phyloP scores from a whole-genome alignment of 306 rosid genomes.

The Pterocarpus macrocarpus region DNA sequence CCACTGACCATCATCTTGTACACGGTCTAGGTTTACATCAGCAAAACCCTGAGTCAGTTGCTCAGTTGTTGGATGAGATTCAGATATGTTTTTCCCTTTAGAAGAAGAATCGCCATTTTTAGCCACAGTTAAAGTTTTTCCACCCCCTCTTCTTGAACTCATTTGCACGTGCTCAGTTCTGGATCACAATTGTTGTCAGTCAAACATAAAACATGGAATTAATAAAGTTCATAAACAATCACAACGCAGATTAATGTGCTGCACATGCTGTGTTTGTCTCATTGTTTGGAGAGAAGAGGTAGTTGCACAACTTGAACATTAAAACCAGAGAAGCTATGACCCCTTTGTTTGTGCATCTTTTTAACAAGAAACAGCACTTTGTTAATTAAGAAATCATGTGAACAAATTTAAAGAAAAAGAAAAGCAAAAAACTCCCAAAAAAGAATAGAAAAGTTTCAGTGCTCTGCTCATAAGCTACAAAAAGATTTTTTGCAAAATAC shows the following conservation, averaged over 20 bases:
- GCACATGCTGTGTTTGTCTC: neutral
- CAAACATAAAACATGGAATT: neutral
- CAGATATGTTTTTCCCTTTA: conserved; percentile 50
- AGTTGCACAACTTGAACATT: neutral
- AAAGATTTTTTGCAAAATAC: neutral
- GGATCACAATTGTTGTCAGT: conserved; percentile 7
- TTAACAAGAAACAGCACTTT: neutral
- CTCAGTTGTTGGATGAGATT: conserved; percentile 40
- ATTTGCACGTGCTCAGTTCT: conserved; percentile 14
- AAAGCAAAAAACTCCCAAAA: no score
- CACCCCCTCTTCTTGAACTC: conserved; percentile 61
- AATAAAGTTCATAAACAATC: neutral
- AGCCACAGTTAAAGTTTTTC: conserved; percentile 37
- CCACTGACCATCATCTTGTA: conserved; percentile 70
- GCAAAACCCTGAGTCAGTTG: conserved; percentile 57
- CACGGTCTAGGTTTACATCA: conserved; percentile 51
- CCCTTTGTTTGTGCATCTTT: neutral
- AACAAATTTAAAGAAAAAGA: no score
- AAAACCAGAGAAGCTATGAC: neutral
- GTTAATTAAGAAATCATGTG: neutral
- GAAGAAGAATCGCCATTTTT: conserved; percentile 31
- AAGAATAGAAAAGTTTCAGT: neutral
- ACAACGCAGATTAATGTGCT: neutral
- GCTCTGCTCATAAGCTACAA: neutral
- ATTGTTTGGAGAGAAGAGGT: neutral